Evolutionary conservation across 2,329 filamentous ascomycete genomes (phyloP).

Genomic region (Byssothecium circinans): DNA sequence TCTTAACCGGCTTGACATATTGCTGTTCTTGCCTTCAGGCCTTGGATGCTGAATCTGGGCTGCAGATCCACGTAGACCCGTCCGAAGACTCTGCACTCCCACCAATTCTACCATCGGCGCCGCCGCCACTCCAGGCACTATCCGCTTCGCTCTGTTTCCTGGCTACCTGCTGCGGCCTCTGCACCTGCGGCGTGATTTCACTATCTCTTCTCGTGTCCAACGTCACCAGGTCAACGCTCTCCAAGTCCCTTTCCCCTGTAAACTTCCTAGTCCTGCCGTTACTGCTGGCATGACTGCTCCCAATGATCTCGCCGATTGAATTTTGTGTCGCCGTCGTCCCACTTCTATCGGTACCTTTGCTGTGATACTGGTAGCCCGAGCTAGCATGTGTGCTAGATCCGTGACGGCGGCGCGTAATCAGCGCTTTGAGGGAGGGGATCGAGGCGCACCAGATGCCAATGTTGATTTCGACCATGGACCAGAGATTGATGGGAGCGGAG

Average conservation of each 20-base stretch:
- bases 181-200: background rate
- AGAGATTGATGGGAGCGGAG: conserved; percentile 83
- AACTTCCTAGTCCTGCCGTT: background rate
- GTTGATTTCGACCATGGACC: conserved; percentile 89
- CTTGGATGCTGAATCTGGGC: background rate
- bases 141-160: conserved; percentile 6
- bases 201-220: conserved; percentile 1
- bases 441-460: conserved; percentile 85
- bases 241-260: background rate
- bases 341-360: conserved; percentile 19
- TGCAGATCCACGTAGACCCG: background rate
- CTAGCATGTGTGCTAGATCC: conserved; percentile 4
- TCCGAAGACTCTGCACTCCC: background rate
- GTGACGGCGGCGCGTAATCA: conserved; percentile 43
- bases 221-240: background rate
- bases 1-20: background rate
- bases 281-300: background rate
- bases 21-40: background rate
- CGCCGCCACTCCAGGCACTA: conserved; percentile 8
- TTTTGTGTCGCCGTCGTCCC: background rate
- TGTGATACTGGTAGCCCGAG: conserved; percentile 23
- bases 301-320: conserved; percentile 1
- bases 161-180: conserved; percentile 3
- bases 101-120: background rate
- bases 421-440: conserved; percentile 82